These are phyloP conservation scores for Gypsophila paniculata DNA, from an alignment of 179 eudicot genomes.

Conservation along the genomic window DNA sequence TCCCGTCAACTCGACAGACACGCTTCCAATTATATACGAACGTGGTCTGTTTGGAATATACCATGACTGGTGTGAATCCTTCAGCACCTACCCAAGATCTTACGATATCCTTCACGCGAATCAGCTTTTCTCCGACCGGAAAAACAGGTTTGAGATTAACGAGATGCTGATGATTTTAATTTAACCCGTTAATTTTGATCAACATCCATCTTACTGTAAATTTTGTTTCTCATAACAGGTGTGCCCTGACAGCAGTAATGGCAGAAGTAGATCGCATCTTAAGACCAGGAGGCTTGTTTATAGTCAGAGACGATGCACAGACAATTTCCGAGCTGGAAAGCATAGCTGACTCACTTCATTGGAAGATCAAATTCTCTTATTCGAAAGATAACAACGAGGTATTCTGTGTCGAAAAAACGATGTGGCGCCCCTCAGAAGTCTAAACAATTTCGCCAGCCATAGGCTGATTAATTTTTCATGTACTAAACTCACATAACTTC, in stretches of 20 bases:
- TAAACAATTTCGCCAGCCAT: slow-evolving; percentile 31
- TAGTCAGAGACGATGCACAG: slow-evolving; percentile 34
- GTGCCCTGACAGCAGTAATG: slow-evolving; percentile 32
- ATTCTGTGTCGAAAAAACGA: slow-evolving; percentile 36
- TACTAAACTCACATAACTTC: not conserved
- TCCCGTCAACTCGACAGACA: slow-evolving; percentile 39
- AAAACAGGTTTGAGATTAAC: slow-evolving; percentile 28
- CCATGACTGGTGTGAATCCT: slow-evolving; percentile 49
- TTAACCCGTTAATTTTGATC: not conserved
- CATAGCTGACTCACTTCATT: slow-evolving; percentile 37
- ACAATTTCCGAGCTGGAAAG: slow-evolving; percentile 29
- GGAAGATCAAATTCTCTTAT: slow-evolving; percentile 31
- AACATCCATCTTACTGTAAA: not conserved
- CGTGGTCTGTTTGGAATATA: slow-evolving; percentile 46
- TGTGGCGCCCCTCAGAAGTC: slow-evolving; percentile 41
- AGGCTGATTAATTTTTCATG: slow-evolving; percentile 20
- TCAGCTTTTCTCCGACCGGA: slow-evolving; percentile 34
- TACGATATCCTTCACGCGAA: slow-evolving; percentile 48
- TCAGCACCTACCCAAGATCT: slow-evolving; percentile 45
- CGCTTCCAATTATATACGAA: slow-evolving; percentile 43
- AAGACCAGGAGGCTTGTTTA: slow-evolving; percentile 38
- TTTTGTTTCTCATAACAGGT: slow-evolving; percentile 23
- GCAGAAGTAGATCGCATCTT: slow-evolving; percentile 46
- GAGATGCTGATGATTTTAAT: not conserved
- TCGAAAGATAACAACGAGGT: slow-evolving; percentile 24